A percentile compares a stretch with the other conserved stretches of the same genome.
Evolutionary conservation across 78 protist genomes (phyloP).

Genomic region (Polysphondylium violaceum): DNA sequence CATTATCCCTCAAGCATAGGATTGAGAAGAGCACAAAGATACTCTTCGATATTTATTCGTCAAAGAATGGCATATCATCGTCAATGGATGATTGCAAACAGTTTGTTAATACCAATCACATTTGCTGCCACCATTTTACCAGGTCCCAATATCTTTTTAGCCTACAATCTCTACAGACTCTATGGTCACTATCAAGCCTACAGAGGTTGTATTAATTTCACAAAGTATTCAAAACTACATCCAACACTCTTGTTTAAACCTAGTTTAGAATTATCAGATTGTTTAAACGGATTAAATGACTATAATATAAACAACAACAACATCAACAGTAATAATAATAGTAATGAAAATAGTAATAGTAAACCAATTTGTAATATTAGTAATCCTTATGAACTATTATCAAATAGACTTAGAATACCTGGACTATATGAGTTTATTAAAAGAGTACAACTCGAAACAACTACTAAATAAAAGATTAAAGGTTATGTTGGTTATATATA

Average conservation of each 20-base stretch:
- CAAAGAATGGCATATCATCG: slow-evolving; percentile 31
- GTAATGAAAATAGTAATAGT: neutral
- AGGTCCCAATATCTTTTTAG: slow-evolving; percentile 64
- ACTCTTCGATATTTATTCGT: slow-evolving; percentile 12
- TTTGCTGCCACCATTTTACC: slow-evolving; percentile 64
- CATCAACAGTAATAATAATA: neutral
- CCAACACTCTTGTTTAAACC: slow-evolving; percentile 20
- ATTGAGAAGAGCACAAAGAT: slow-evolving; percentile 54
- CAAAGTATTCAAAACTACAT: slow-evolving; percentile 1
- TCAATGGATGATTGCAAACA: slow-evolving; percentile 15
- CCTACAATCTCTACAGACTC: slow-evolving; percentile 50
- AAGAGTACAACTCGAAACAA: slow-evolving; percentile 23
- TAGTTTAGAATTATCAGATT: slow-evolving; percentile 10
- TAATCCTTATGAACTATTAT: neutral
- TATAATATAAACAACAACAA: neutral
- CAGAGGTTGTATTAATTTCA: slow-evolving; percentile 35
- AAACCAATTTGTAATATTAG: too few relatives aligned
- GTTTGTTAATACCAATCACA: slow-evolving; percentile 40
- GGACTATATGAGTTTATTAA: slow-evolving; percentile 48
- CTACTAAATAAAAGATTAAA: too few relatives aligned
- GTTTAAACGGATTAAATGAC: neutral
- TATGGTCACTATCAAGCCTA: slow-evolving; percentile 47
- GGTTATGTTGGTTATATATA: too few relatives aligned
- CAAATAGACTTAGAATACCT: slow-evolving; percentile 23
- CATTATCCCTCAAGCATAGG: slow-evolving; percentile 34